phyloP scores from a whole-genome alignment of 805 yeast species.

The Candida koratica region DNA sequence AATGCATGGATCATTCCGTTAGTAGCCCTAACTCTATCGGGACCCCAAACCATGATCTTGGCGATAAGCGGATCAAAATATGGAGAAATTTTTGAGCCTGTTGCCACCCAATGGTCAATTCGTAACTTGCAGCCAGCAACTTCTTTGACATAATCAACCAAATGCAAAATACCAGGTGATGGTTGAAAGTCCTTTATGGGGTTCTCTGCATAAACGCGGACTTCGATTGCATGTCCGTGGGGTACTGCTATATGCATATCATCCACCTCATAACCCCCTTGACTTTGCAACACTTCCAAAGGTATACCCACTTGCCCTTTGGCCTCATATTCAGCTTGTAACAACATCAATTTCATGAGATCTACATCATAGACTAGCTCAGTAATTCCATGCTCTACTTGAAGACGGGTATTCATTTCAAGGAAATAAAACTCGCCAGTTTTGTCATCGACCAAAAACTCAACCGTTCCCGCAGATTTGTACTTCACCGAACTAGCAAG shows the following conservation, averaged over 20 bases:
- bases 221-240: constrained; percentile 90
- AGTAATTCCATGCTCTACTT: constrained; percentile 97
- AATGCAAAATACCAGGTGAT: constrained; percentile 92
- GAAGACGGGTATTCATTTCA: constrained; percentile 94
- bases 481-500: constrained; percentile 79
- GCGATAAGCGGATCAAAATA: constrained; percentile 96
- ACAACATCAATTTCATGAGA: constrained; percentile 94
- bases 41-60: constrained; percentile 91
- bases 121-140: constrained; percentile 32
- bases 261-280: constrained; percentile 10
- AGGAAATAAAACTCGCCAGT: constrained; percentile 88
- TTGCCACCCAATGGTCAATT: constrained; percentile 88
- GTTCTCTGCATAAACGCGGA: constrained; percentile 92
- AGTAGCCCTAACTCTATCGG: constrained; percentile 80
- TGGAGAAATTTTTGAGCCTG: constrained; percentile 82
- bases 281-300: constrained; percentile 7
- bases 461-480: constrained; percentile 97
- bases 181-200: constrained; percentile 94
- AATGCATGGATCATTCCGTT: constrained; percentile 71
- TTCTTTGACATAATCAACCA: constrained; percentile 67
- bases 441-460: constrained; percentile 81
- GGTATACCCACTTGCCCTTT: constrained; percentile 13
- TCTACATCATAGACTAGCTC: constrained; percentile 95
- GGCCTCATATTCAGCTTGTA: constrained; percentile 83
- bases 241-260: constrained; percentile 7